Conservation (phyloP, 2,329 filamentous ascomycete genomes). For the Coniochaeta sp. region DNA sequence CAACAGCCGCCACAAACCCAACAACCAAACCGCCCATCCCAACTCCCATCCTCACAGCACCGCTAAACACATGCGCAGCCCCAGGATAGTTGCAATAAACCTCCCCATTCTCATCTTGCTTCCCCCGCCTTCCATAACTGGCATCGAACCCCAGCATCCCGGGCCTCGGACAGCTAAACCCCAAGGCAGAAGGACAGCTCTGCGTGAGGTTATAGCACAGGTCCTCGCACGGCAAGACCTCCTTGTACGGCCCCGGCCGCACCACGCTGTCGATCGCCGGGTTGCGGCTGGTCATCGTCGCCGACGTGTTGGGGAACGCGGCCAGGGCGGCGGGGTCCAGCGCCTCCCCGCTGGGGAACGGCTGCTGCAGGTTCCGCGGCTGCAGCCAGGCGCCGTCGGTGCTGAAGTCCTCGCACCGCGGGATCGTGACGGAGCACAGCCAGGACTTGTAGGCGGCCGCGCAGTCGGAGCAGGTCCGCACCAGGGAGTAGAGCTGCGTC, state of each 20-base stretch:
- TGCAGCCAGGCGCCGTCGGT: conserved; percentile 44
- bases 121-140: conserved; percentile 33
- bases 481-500: conserved; percentile 74
- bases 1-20: conserved; percentile 4
- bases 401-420: conserved; percentile 81
- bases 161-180: conserved; percentile 64
- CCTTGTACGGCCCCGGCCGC: conserved; percentile 83
- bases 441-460: conserved; percentile 78
- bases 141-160: conserved; percentile 30
- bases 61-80: conserved; percentile 39
- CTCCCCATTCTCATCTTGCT: conserved; percentile 10
- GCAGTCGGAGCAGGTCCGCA: conserved; percentile 69
- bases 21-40: conserved; percentile 8
- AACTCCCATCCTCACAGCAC: conserved; percentile 20
- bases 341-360: conserved; percentile 61
- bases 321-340: conserved; percentile 28
- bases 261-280: conserved; percentile 63
- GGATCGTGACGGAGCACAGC: conserved; percentile 90
- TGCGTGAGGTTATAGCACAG: conserved; percentile 81
- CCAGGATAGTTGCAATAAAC: conserved; percentile 55
- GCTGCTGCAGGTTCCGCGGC: conserved; percentile 62
- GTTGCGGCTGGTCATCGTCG: conserved; percentile 58
- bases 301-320: conserved; percentile 23
- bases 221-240: conserved; percentile 81
- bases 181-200: conserved; percentile 70